phyloP scores from a whole-genome alignment of 1,139 yeast genomes.

The Pichia sp. region DNA sequence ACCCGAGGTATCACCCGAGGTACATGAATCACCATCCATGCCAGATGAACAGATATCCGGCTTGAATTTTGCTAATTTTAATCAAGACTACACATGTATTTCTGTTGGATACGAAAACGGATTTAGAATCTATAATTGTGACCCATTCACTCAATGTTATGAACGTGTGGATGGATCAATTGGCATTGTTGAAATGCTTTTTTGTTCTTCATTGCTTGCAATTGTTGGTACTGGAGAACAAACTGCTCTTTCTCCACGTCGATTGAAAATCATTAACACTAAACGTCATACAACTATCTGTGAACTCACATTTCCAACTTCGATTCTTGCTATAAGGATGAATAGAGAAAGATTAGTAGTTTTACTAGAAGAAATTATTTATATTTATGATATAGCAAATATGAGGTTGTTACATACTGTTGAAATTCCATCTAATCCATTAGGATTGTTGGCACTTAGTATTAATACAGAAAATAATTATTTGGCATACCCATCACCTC shows the following conservation, averaged over 20 bases:
- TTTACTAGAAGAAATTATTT: slow-evolving; percentile 58
- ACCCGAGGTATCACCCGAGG: too few species aligned
- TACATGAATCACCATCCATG: slow-evolving; percentile 1
- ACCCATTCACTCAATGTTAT: slow-evolving; percentile 55
- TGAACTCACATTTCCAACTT: slow-evolving; percentile 61
- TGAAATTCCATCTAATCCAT: slow-evolving; percentile 39
- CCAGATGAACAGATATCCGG: slow-evolving; percentile 13
- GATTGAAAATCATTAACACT: slow-evolving; percentile 58
- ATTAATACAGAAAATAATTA: slow-evolving; percentile 58
- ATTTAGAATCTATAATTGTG: slow-evolving; percentile 54
- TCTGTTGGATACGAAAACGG: slow-evolving; percentile 52
- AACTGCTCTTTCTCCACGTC: slow-evolving; percentile 39
- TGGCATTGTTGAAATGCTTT: slow-evolving; percentile 55
- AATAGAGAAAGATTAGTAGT: slow-evolving; percentile 63
- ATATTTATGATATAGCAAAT: slow-evolving; percentile 67
- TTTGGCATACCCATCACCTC: slow-evolving; percentile 87
- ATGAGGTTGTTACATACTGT: slow-evolving; percentile 62
- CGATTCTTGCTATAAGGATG: slow-evolving; percentile 54
- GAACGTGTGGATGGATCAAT: slow-evolving; percentile 32
- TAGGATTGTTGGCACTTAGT: slow-evolving; percentile 49
- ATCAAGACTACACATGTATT: slow-evolving; percentile 59
- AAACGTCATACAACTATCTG: slow-evolving; percentile 65
- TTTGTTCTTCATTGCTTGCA: slow-evolving; percentile 63
- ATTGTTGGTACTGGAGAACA: slow-evolving; percentile 47
- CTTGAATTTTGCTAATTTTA: slow-evolving; percentile 51